These are phyloP conservation scores for Hygrophorus pudorinus DNA, from an alignment of 768 basidiomycete species.

Conservation along the genomic window DNA sequence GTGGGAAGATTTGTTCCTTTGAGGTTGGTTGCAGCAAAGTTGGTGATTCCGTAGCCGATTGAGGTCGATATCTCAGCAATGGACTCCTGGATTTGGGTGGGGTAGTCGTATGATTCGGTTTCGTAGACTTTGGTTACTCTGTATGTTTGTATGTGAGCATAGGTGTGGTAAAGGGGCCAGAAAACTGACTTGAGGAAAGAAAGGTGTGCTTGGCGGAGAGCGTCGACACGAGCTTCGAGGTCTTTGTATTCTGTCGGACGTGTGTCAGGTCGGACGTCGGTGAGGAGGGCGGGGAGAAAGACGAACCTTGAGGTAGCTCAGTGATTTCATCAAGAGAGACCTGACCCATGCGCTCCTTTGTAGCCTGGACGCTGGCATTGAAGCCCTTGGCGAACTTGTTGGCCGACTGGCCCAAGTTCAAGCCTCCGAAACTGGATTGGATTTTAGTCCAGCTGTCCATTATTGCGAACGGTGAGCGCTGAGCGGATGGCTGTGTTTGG, in stretches of 20 bases:
- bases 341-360: conserved; percentile 81
- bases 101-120: conserved; percentile 82
- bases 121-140: conserved; percentile 89
- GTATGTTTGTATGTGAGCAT: conserved; percentile 4
- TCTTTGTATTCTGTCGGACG: conserved; percentile 81
- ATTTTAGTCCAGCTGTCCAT: conserved; percentile 66
- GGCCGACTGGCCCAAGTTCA: conserved; percentile 71
- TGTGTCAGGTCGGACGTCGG: background rate
- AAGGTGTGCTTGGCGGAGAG: conserved; percentile 70
- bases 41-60: conserved; percentile 66
- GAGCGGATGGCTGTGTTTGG: background rate
- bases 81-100: conserved; percentile 80
- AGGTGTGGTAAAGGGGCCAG: background rate
- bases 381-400: conserved; percentile 72
- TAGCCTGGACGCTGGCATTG: conserved; percentile 76
- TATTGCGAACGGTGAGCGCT: conserved; percentile 4
- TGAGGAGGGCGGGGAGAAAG: background rate
- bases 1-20: conserved; percentile 83
- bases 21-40: conserved; percentile 80
- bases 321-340: conserved; percentile 90
- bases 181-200: conserved; percentile 60
- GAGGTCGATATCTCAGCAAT: conserved; percentile 59
- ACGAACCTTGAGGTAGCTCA: conserved; percentile 79
- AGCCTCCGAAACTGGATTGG: conserved; percentile 44
- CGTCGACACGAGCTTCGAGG: conserved; percentile 91